Evolutionary conservation across 1,284 basidiomycete genomes (phyloP).

Genomic region (Cutaneotrichosporon daszewskae): DNA sequence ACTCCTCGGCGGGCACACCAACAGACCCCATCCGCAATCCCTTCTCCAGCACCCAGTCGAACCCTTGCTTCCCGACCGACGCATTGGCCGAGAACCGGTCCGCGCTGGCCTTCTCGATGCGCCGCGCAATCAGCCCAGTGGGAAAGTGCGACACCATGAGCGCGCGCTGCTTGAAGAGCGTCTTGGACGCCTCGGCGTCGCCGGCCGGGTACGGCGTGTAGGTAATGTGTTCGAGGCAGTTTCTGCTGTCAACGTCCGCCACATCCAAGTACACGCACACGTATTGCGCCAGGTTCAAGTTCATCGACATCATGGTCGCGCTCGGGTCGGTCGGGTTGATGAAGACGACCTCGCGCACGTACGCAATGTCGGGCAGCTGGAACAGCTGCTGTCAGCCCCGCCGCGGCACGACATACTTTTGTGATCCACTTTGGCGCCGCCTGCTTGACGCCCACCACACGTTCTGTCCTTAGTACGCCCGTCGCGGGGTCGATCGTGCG

Average conservation of each 20-base stretch:
- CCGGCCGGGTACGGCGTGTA: slow-evolving; percentile 60
- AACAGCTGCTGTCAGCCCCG: slow-evolving; percentile 28
- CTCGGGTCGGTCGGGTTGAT: slow-evolving; percentile 65
- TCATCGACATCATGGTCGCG: slow-evolving; percentile 78
- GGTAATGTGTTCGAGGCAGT: slow-evolving; percentile 71
- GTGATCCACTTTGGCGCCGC: slow-evolving; percentile 48
- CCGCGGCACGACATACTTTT: slow-evolving; percentile 27
- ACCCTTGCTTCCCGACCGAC: slow-evolving; percentile 72
- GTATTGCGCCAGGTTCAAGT: slow-evolving; percentile 76
- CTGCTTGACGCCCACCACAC: slow-evolving; percentile 46
- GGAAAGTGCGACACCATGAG: slow-evolving; percentile 55
- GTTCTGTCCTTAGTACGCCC: slow-evolving; percentile 72
- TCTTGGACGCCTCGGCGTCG: slow-evolving; percentile 15
- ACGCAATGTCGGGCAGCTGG: slow-evolving; percentile 65
- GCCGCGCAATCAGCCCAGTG: slow-evolving; percentile 70
- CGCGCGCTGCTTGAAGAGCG: slow-evolving; percentile 37
- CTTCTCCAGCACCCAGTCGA: slow-evolving; percentile 72
- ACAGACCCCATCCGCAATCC: no score
- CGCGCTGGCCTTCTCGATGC: slow-evolving; percentile 72
- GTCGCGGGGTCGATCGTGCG: slow-evolving; percentile 74
- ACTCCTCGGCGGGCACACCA: no score
- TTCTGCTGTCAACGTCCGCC: slow-evolving; percentile 19
- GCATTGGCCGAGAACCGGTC: slow-evolving; percentile 85
- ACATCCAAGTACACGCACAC: slow-evolving; percentile 24
- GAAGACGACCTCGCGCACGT: slow-evolving; percentile 88